These are phyloP conservation scores for Aureobasidium uvarum DNA, from an alignment of 2,329 filamentous ascomycete genomes.

Conservation along the genomic window DNA sequence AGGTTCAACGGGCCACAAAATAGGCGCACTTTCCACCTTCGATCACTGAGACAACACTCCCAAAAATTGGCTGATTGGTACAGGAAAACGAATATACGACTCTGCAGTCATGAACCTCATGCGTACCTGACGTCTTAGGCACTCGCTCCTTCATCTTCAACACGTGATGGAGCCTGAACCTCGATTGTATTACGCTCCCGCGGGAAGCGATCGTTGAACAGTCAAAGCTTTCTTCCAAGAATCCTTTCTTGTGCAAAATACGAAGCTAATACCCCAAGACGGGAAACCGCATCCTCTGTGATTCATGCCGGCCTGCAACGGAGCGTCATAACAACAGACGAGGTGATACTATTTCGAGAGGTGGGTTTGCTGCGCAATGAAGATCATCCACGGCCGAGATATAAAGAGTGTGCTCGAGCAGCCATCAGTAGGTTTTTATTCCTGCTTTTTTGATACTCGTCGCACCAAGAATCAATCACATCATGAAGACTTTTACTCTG, in stretches of 20 bases:
- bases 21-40: background rate
- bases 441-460: background rate
- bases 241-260: background rate
- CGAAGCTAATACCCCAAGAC: background rate
- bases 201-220: background rate
- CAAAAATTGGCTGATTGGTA: background rate
- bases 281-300: background rate
- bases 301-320: background rate
- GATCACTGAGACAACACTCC: background rate
- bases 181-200: background rate
- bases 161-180: background rate
- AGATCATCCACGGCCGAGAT: background rate
- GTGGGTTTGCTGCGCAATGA: background rate
- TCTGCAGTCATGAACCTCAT: background rate
- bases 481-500: slow-evolving; percentile 16
- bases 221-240: slow-evolving; percentile 1
- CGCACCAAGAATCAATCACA: background rate
- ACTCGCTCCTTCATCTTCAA: background rate
- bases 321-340: slow-evolving; percentile 9
- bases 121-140: background rate
- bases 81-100: background rate
- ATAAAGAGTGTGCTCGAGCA: background rate
- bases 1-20: background rate
- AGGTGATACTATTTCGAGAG: background rate
- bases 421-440: background rate